phyloP scores from a whole-genome alignment of 2,329 filamentous ascomycete species.

The Fusarium xylarioides region DNA sequence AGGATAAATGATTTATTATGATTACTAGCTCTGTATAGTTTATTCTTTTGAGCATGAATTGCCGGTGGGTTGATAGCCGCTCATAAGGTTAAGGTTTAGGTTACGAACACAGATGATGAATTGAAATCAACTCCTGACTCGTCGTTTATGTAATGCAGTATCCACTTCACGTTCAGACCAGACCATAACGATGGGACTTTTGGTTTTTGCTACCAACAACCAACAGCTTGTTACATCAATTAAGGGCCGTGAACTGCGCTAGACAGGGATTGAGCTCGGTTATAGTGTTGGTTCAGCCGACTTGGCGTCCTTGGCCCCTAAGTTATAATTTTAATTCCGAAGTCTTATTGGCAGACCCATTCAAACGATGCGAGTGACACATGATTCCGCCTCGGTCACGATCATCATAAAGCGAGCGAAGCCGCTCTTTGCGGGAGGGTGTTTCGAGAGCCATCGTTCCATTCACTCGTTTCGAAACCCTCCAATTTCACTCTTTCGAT shows the following conservation, averaged over 20 bases:
- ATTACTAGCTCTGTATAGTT: no score
- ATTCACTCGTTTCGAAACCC: neutral
- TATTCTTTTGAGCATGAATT: neutral
- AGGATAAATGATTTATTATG: no score
- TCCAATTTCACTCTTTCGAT: neutral
- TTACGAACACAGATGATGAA: no score
- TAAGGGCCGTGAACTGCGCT: neutral
- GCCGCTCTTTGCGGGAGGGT: accelerated
- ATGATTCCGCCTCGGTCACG: neutral
- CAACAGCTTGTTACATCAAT: neutral
- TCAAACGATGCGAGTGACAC: neutral
- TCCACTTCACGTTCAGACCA: neutral
- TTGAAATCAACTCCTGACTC: no score
- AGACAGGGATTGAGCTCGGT: neutral
- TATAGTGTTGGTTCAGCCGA: neutral
- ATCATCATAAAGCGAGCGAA: neutral
- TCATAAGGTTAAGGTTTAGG: no score
- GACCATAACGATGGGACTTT: neutral
- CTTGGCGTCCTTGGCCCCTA: neutral
- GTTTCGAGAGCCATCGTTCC: accelerated
- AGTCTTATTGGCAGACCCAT: neutral
- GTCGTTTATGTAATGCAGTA: accelerated
- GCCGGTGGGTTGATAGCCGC: no score
- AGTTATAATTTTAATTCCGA: neutral
- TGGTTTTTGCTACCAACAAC: neutral